Evolutionary conservation across 1,139 yeast genomes (phyloP).

Genomic region (Pneumocystis canis): DNA sequence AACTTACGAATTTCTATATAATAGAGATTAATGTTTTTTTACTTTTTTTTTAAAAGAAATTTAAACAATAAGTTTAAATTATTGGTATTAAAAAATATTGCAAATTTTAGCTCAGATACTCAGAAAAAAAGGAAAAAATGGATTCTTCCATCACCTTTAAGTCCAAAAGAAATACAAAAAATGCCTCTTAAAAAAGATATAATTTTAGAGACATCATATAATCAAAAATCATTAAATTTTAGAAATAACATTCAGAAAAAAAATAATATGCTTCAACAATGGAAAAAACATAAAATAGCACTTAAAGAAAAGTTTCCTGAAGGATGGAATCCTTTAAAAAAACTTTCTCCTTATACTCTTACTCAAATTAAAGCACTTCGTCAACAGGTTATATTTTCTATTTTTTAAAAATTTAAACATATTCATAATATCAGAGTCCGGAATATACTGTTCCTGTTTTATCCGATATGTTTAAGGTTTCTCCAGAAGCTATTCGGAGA

Average conservation of each 20-base stretch:
- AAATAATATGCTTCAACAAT: neutral
- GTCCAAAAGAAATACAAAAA: neutral
- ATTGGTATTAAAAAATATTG: neutral
- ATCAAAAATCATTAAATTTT: neutral
- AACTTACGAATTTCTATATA: neutral
- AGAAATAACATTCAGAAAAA: neutral
- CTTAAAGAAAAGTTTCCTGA: slow-evolving; percentile 14
- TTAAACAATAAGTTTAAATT: neutral
- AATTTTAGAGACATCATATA: neutral
- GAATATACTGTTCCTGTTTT: slow-evolving; percentile 44
- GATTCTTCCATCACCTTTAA: neutral
- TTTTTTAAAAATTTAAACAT: neutral
- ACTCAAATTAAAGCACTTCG: slow-evolving; percentile 42
- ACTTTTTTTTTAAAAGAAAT: neutral
- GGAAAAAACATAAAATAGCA: slow-evolving; percentile 1
- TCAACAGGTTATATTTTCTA: slow-evolving; percentile 20
- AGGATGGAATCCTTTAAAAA: slow-evolving; percentile 57
- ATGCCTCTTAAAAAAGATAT: neutral
- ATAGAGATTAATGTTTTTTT: neutral
- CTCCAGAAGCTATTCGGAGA: slow-evolving; percentile 74
- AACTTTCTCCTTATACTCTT: slow-evolving; percentile 56
- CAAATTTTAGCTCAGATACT: neutral
- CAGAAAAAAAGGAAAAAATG: neutral
- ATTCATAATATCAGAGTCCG: slow-evolving; percentile 30
- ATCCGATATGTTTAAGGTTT: slow-evolving; percentile 49